These are phyloP conservation scores for Macrolepiota fuliginosa DNA, from an alignment of 768 basidiomycete species.

Conservation along the genomic window DNA sequence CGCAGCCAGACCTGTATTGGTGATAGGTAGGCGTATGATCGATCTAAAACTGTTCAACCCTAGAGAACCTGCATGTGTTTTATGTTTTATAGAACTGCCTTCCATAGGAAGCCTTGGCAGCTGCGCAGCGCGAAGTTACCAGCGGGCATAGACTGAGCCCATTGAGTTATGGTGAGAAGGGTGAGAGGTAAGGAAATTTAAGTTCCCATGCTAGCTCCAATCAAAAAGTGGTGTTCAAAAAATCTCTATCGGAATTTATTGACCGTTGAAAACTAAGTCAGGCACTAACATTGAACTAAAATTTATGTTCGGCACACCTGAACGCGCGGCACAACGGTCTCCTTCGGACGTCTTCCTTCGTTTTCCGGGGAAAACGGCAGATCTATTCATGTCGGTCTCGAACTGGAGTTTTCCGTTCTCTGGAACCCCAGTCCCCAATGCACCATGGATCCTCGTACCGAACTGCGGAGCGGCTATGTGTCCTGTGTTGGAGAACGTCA, in stretches of 20 bases:
- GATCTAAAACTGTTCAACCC: not conserved
- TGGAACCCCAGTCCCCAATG: not conserved
- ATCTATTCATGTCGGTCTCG: not conserved
- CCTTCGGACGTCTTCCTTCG: not conserved
- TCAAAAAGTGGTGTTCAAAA: not conserved
- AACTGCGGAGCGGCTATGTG: constrained; percentile 1
- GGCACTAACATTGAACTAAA: not conserved
- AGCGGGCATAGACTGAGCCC: not conserved
- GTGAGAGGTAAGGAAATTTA: not conserved
- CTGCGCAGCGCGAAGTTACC: not conserved
- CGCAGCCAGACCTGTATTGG: not conserved
- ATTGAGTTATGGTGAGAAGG: not conserved
- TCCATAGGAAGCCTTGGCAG: not conserved
- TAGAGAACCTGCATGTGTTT: not conserved
- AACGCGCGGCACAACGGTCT: too few relatives aligned
- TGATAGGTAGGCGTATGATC: not conserved
- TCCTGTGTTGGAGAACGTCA: not conserved
- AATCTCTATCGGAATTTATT: not conserved
- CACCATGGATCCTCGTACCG: not conserved
- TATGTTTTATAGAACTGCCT: too few relatives aligned
- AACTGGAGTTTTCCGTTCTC: not conserved
- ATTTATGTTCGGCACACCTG: not conserved
- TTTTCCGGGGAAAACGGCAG: not conserved
- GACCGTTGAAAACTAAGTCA: not conserved
- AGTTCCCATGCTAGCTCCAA: not conserved